phyloP scores from a whole-genome alignment of 2,329 filamentous ascomycete genomes.

The Cladosporium velox region DNA sequence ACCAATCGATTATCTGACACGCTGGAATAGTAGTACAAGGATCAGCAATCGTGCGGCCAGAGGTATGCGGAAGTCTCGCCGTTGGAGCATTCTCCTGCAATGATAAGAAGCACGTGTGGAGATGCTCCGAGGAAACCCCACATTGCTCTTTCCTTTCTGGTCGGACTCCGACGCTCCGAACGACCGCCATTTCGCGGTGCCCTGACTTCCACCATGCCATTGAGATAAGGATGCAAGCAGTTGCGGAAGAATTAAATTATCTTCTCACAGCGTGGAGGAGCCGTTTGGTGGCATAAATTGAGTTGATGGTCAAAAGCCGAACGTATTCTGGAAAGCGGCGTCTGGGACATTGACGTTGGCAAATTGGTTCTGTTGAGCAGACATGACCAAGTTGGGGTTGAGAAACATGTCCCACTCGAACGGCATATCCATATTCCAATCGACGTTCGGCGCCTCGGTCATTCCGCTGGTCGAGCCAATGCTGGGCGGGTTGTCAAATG shows the following conservation, averaged over 20 bases:
- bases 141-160: constrained; percentile 5
- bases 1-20: not conserved
- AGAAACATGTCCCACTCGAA: constrained; percentile 41
- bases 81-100: constrained; percentile 11
- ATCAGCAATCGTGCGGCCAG: constrained; percentile 14
- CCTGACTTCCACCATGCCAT: not conserved
- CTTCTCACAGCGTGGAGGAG: not conserved
- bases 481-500: constrained; percentile 35
- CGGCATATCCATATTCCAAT: constrained; percentile 37
- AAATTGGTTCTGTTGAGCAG: constrained; percentile 29
- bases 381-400: constrained; percentile 38
- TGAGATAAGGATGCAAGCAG: not conserved
- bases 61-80: constrained; percentile 1
- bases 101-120: constrained; percentile 15
- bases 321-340: constrained; percentile 15
- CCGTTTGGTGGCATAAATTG: not conserved
- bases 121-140: not conserved
- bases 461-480: constrained; percentile 30
- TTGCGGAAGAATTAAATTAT: not conserved
- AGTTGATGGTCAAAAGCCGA: constrained; percentile 18
- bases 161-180: not conserved
- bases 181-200: not conserved
- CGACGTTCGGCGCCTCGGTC: constrained; percentile 35
- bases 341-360: constrained; percentile 14
- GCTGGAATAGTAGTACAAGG: constrained; percentile 3